Evolutionary conservation across 768 basidiomycete genomes (phyloP), one percentile per base, ranked within the genome.

Genomic region (Cystoderma amianthinum): DNA sequence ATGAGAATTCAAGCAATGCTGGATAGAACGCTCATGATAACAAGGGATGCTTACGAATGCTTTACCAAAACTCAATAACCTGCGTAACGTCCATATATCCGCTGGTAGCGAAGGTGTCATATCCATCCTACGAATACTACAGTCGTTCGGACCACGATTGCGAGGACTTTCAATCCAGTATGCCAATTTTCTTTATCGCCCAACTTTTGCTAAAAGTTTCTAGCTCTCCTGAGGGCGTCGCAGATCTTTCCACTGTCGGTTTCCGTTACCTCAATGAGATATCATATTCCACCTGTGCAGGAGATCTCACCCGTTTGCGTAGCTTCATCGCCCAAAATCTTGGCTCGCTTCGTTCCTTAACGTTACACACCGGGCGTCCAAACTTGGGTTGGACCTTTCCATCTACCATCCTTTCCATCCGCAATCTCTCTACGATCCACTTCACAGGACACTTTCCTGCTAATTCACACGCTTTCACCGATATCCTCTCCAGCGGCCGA

Each of bases 21-120:
- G n/a, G n/a, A n/a, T n/a, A n/a, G n/a, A n/a, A n/a, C n/a, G n/a
- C n/a, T n/a, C n/a, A n/a, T n/a, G n/a, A n/a, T n/a, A n/a, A n/a
- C n/a, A 17, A 82, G 81, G 80, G 19, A 84, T 85, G 76, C 61
- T 85, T 40, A 71, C 75, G 15, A 85, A 84, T 34, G 78, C 80
- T 2, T 62, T 86, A 7, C 80, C 82, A 6, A 80, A 78, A 50
- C 54, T 85, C 20, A 57, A 59, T 38, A 81, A 76, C 48, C 62
- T 85, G 24, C 66, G 72, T 21, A 78, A 76, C 42, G 70, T 82
- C 2, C 74, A 79, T 52, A 75, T 81, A 33, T 71, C 71, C n/a
- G 78, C 80, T 12, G 62, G 69, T 1, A 68, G 63, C 28, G 76
- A 78, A 13, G 68, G 75, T 25, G 69, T 82, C 34, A 49, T 63